phyloP scores from a whole-genome alignment of 2,329 filamentous ascomycete genomes.

The Claviceps fusiformis region DNA sequence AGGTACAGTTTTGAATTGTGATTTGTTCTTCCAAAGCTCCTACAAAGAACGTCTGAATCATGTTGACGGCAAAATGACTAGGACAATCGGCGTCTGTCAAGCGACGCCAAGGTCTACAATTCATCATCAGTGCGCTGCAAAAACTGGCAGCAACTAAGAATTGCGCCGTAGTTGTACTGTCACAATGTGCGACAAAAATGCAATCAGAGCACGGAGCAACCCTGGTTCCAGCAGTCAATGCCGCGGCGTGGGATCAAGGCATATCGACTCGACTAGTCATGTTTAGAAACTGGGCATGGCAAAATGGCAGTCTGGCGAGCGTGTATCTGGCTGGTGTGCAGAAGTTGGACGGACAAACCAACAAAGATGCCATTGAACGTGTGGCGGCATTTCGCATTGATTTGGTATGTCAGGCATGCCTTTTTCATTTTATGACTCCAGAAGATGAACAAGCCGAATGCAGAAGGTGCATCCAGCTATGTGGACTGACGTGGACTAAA shows the following conservation, averaged over 20 bases:
- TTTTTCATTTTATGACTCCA: neutral
- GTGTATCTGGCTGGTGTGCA: constrained; percentile 50
- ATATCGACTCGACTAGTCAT: constrained; percentile 61
- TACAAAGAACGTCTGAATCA: neutral
- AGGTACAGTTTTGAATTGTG: constrained; percentile 18
- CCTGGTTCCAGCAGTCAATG: constrained; percentile 61
- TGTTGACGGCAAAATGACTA: constrained; percentile 11
- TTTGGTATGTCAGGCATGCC: constrained; percentile 22
- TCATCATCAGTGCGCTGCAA: constrained; percentile 55
- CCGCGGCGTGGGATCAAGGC: constrained; percentile 66
- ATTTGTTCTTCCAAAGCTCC: too few species aligned
- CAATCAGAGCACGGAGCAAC: constrained; percentile 52
- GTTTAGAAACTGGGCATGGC: constrained; percentile 62
- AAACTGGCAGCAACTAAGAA: constrained; percentile 62
- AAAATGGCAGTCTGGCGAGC: constrained; percentile 30
- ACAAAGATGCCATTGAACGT: constrained; percentile 25
- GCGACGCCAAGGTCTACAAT: constrained; percentile 40
- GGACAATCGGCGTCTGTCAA: constrained; percentile 26
- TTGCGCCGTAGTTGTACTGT: constrained; percentile 61
- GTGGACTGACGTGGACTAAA: neutral
- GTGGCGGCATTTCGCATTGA: constrained; percentile 37
- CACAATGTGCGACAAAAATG: constrained; percentile 73
- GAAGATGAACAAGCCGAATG: neutral
- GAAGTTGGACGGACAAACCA: constrained; percentile 44
- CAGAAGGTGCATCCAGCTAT: neutral